Evolutionary conservation across 2,329 filamentous ascomycete species (phyloP), one percentile per base, ranked within the genome.

Genomic region (Herpotrichia juniperi): DNA sequence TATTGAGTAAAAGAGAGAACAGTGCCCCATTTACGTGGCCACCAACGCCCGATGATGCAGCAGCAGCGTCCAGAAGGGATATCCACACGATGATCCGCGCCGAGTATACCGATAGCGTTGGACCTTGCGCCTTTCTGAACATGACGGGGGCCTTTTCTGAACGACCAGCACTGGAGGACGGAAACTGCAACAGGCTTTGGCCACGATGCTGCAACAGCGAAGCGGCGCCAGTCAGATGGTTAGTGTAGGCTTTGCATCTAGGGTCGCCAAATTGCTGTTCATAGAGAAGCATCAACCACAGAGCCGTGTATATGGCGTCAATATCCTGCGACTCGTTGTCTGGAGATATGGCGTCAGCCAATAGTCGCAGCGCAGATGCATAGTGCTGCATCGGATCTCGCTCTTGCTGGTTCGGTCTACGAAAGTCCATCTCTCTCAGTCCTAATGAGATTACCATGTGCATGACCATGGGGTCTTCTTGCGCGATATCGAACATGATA

Each of bases 201-300:
- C 52, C 61, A 19, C 43, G 30, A 17, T 69, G 59, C 35, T 66
- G 59, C 16, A 75, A 43, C 17, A 74, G 58, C 26, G 68, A 57
- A 2, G 70, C 61, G 3, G 71, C 64, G 1, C 71, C 72, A 16
- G 59, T 62, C 3, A 74, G 60, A 44, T 75, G 72, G 17, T 71
- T 69, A 2, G 62, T 48, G 28, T 70, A 54, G 1, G 71, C 69
- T 7, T 55, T 60, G 17, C 71, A 70, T 10, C 51, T 57, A 1
- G 63, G 60, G 14, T 76, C 73, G n/a, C 72, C 72, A 30, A 68
- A 73, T 28, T 73, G 72, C 48, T 75, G 72, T 55, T 75, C 73
- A 30, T 74, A 76, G 2, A 71, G 37, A 1, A 75, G 62, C 70
- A 76, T 74, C 9, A 76, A 53, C 54, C 71, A 75, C 6, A 74